Evolutionary conservation across 2,329 filamentous ascomycete species (phyloP).

Genomic region (Penicillium capsulatum): DNA sequence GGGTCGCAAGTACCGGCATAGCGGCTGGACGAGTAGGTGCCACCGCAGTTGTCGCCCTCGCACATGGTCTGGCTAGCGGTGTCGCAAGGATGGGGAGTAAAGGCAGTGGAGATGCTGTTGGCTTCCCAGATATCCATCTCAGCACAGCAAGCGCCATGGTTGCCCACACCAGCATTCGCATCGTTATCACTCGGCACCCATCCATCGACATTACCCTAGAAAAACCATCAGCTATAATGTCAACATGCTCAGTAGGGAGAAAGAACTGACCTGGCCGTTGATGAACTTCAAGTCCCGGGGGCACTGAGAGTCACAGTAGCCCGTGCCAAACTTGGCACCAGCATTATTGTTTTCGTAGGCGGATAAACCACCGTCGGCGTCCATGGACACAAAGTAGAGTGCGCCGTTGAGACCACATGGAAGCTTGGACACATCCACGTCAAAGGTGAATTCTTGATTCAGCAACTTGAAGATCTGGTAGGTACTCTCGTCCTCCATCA

Average conservation of each 20-base stretch:
- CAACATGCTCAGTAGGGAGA: too few relatives aligned
- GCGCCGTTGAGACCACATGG: conserved; percentile 69
- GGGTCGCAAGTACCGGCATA: conserved; percentile 63
- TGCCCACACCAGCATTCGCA: conserved; percentile 51
- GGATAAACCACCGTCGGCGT: conserved; percentile 55
- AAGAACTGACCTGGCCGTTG: conserved; percentile 32
- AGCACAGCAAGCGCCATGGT: conserved; percentile 59
- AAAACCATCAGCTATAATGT: too few relatives aligned
- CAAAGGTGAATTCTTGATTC: conserved; percentile 67
- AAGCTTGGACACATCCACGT: conserved; percentile 65
- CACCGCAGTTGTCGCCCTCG: conserved; percentile 50
- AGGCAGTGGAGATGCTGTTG: conserved; percentile 61
- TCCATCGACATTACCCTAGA: too few relatives aligned
- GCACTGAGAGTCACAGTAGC: conserved; percentile 62
- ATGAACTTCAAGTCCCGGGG: conserved; percentile 48
- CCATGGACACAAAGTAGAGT: conserved; percentile 62
- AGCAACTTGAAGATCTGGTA: conserved; percentile 64
- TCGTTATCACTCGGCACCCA: conserved; percentile 53
- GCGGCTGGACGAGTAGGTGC: conserved; percentile 50
- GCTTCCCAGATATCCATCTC: conserved; percentile 71
- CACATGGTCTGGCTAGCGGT: conserved; percentile 51
- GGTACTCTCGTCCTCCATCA: conserved; percentile 57
- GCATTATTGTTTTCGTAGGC: conserved; percentile 52
- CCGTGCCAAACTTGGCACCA: conserved; percentile 59
- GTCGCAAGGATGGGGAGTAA: conserved; percentile 63